These are phyloP conservation scores for Sisymbrium irio DNA, from an alignment of 345 rosid genomes.

Conservation along the genomic window DNA sequence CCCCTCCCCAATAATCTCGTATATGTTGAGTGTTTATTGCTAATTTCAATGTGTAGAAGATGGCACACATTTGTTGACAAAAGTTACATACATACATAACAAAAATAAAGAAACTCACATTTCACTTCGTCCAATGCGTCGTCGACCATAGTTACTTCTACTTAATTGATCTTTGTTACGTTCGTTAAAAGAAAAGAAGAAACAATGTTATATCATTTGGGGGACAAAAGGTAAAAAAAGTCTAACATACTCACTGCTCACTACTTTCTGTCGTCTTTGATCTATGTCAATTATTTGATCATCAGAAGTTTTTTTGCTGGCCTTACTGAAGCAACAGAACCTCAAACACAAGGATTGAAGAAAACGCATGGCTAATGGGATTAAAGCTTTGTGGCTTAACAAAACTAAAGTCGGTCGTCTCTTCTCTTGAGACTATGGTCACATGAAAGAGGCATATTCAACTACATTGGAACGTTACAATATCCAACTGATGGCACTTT, in stretches of 20 bases:
- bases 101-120: background rate
- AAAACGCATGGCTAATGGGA: background rate
- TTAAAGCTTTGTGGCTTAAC: background rate
- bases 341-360: no score
- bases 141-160: background rate
- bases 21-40: background rate
- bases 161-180: background rate
- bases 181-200: background rate
- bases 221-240: no score
- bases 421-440: background rate
- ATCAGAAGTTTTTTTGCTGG: background rate
- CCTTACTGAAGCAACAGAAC: background rate
- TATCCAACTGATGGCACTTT: background rate
- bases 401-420: no score
- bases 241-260: no score
- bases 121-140: background rate
- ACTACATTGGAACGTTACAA: background rate
- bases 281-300: background rate
- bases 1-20: slow-evolving; percentile 1
- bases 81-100: background rate
- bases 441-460: background rate
- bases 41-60: background rate
- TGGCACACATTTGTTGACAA: slow-evolving; percentile 11
- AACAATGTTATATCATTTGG: no score
- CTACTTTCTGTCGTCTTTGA: no score